Conservation (phyloP, 352 stramenopile species). For the Phytophthora macrochlamydospora region DNA sequence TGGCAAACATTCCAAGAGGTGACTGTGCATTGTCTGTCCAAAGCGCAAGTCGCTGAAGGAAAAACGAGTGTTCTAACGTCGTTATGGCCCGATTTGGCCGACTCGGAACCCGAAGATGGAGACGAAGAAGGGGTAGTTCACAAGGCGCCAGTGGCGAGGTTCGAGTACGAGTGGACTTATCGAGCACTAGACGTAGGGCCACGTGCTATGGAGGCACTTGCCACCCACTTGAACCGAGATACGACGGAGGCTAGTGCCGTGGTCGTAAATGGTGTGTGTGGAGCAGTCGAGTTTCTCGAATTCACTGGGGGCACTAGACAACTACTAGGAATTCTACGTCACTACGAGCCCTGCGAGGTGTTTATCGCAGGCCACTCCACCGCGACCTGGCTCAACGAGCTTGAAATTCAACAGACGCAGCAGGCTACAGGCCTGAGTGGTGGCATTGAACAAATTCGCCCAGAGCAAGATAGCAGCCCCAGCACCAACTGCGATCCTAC, state of each 20-base stretch:
- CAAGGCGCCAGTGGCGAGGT: conserved; percentile 9
- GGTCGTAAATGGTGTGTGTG: conserved; percentile 58
- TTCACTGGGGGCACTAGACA: conserved; percentile 51
- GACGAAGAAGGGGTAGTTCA: conserved; percentile 26
- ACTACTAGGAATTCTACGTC: conserved; percentile 18
- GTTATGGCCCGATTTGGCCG: conserved; percentile 13
- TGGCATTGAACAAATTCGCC: no score
- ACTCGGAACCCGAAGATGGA: conserved; percentile 37
- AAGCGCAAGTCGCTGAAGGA: conserved; percentile 23
- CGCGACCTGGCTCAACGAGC: conserved; percentile 24
- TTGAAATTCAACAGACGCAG: conserved; percentile 19
- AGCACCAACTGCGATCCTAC: neutral
- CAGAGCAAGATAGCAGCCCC: neutral
- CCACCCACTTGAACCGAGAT: conserved; percentile 3
- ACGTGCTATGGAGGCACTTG: conserved; percentile 45
- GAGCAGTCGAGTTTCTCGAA: conserved; percentile 57
- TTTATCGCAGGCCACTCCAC: conserved; percentile 36
- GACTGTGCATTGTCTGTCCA: conserved; percentile 23
- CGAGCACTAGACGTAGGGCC: conserved; percentile 71
- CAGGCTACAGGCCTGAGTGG: neutral
- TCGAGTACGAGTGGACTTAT: conserved; percentile 63
- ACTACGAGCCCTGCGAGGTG: conserved; percentile 7
- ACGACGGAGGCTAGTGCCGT: conserved; percentile 7
- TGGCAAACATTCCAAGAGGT: conserved; percentile 31
- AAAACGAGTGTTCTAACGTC: conserved; percentile 26